Base-by-base conservation (phyloP, 306 rosid genomes). In the Rubus idaeus region DNA sequence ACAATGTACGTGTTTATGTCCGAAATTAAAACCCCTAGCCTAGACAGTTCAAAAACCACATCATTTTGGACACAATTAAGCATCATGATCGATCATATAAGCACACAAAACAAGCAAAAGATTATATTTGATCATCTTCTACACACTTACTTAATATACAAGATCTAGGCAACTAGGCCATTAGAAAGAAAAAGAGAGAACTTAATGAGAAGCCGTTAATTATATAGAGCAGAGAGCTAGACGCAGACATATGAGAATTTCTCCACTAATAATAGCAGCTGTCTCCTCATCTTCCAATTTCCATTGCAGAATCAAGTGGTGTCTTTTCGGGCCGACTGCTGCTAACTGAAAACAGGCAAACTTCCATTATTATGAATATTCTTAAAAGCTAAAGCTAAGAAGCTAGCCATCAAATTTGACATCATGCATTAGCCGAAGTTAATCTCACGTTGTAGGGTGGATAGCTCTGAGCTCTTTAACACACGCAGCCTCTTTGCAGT, bases 401-500 rank as follows among this genome's bases (percentile, higher is more conserved):
- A 23, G 11, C 23, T 53, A 69, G 18, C 37, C 73, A 21, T 37
- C 40, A 23, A 56, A 45, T 26, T 57, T 71, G 53, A 26, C 60
- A 71, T 39, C 44, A 65, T n/a, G n/a, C n/a, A n/a, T n/a, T n/a
- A n/a, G n/a, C n/a, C n/a, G n/a, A n/a, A 74, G 17, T 30, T 17
- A 55, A 40, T 41, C 73, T 63, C 62, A 81, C 80, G 69, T 42
- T 16, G 71, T 64, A 53, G 69, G 52, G 73, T 35, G 52, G 84
- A 81, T 63, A 76, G 72, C 74, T 76, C 74, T 61, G 72, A 50
- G 62, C 77, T 76, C 78, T 71, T 81, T 18, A 81, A 56, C 64
- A 76, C 84, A 1, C 78, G 84, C 10, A 81, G 78, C 78, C 84
- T 81, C 49, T 81, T 81, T 26, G 84, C 84, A 6, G 84, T 76